Evolutionary conservation across 2,329 filamentous ascomycete species (phyloP), one percentile per base, ranked within the genome.

Genomic region (Fusarium stilboides): DNA sequence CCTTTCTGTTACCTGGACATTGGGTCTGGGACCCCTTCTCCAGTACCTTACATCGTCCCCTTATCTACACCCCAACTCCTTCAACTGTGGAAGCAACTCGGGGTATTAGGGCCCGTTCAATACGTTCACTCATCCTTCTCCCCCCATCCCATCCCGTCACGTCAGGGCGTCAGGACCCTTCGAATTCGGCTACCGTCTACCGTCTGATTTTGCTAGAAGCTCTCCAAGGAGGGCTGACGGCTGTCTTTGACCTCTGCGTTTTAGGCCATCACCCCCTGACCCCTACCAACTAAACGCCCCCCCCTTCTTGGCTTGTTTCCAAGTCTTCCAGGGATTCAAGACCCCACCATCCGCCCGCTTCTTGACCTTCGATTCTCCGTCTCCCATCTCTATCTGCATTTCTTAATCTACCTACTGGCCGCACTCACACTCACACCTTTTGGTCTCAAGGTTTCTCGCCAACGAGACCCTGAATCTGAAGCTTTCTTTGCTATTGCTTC

Each of bases 311-410:
- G 60, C 64, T 62, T 61, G 65, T 62, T 73, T 72, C 70, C 70
- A 73, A 72, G 64, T 64, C 53, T 73, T 69, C 61, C 69, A 73
- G 71, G 68, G 70, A 73, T 72, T 63, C 60, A 72, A 61, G 71
- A 73, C 71, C 71, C 71, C 71, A 73, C 71, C 69, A 73, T 68
- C 66, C 52, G 66, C 69, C 67, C 51, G 55, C 60, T 71, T 72
- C 67, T 69, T 68, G 43, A 62, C 58, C 70, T 57, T 53, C 53
- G 31, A 34, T 40, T 45, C 51, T 57, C 49, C 52, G 45, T 47
- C 67, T 53, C 51, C 54, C 60, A 61, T 71, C 59, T 62, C 44
- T 52, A 57, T 69, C 52, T 65, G 52, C 49, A 59, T 62, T 60
- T 71, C 66, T 65, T 61, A 69, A 65, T 62, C 62, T 58, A 62